Percentiles rank a stretch among this genome's conserved stretches.
These are phyloP conservation scores for Leccinellum rugosiceps DNA, from an alignment of 768 basidiomycete genomes.

Conservation along the genomic window DNA sequence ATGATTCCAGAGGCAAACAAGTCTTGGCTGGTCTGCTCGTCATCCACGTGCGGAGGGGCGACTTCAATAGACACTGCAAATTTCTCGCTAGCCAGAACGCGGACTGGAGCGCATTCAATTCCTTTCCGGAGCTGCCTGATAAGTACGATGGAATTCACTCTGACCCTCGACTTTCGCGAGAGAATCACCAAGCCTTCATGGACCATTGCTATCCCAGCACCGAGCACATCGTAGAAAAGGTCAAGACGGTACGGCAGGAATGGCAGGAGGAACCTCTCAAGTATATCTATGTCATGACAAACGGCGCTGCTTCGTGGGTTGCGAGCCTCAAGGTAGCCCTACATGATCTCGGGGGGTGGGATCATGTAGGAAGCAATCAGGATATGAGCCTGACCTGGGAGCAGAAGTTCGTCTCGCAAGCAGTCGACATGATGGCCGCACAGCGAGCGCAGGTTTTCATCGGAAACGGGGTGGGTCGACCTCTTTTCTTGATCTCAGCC, in stretches of 20 bases:
- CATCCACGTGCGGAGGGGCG: conserved; percentile 50
- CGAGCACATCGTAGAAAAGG: conserved; percentile 38
- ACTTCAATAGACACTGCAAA: conserved; percentile 43
- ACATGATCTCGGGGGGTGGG: conserved; percentile 32
- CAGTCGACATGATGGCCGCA: conserved; percentile 49
- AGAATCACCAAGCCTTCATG: conserved; percentile 29
- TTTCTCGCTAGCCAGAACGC: conserved; percentile 32
- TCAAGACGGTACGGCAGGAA: conserved; percentile 31
- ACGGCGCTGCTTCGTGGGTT: conserved; percentile 41
- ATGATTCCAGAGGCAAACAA: conserved; percentile 5
- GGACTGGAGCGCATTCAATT: conserved; percentile 43
- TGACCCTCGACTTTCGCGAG: conserved; percentile 22
- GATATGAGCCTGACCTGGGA: conserved; percentile 41
- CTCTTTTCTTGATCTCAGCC: background rate
- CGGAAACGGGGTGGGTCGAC: conserved; percentile 46
- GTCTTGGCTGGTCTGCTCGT: conserved; percentile 39
- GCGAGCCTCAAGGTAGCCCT: conserved; percentile 35
- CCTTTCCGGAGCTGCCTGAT: conserved; percentile 40
- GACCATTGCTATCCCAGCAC: conserved; percentile 41
- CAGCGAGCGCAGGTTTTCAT: conserved; percentile 46
- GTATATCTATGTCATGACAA: conserved; percentile 46
- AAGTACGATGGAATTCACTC: conserved; percentile 27
- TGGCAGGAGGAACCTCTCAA: conserved; percentile 25
- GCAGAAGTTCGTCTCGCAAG: conserved; percentile 41
- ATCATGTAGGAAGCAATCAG: conserved; percentile 36